A percentile compares a stretch with the other conserved stretches of the same genome.
phyloP scores from a whole-genome alignment of 345 rosid species.

The Eucalyptus grandis region DNA sequence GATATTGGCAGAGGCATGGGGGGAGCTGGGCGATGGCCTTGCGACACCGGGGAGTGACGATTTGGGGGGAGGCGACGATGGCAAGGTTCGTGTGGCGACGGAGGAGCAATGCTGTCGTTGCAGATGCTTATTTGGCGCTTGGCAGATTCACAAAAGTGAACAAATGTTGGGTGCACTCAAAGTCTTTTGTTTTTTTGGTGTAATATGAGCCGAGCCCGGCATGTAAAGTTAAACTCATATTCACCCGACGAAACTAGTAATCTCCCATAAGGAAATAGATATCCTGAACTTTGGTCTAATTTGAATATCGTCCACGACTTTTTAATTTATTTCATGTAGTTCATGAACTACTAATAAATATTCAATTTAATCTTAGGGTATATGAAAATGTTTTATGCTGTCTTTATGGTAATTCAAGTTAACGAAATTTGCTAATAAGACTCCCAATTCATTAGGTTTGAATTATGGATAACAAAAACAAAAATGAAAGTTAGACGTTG shows the following conservation, averaged over 20 bases:
- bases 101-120: neutral
- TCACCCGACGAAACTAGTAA: rapidly evolving
- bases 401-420: neutral
- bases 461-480: no score
- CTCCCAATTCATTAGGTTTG: neutral
- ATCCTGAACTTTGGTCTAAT: neutral
- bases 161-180: neutral
- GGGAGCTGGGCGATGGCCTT: neutral
- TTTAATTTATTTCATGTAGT: no score
- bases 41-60: neutral
- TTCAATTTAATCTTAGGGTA: neutral
- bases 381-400: no score
- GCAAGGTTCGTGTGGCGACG: neutral
- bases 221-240: neutral
- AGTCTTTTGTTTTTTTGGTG: no score
- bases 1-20: neutral
- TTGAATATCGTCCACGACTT: no score
- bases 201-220: no score
- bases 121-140: neutral
- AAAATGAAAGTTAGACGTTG: no score
- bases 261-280: neutral
- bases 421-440: no score
- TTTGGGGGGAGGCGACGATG: neutral
- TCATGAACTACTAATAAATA: no score
- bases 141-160: neutral